Base-by-base conservation (phyloP, 1,284 basidiomycete species). In the Microbotryum silenes-acaulis region DNA sequence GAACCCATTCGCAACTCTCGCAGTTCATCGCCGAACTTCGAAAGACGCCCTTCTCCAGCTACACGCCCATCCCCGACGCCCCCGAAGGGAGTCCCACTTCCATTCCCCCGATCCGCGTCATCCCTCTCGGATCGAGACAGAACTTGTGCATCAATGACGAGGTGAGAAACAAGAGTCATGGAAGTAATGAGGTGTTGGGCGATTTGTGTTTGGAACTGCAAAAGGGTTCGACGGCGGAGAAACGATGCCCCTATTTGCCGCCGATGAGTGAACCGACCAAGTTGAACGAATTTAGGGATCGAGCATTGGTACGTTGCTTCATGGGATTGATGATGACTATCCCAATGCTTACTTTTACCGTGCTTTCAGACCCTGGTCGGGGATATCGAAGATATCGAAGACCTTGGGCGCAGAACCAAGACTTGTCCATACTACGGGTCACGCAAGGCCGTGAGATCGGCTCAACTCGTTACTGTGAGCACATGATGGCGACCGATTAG, bases 361-460 rank as follows among this genome's bases (percentile, higher is more conserved):
- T 31, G 9, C 55, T 14, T 42, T 9, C 59, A 91, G 90, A 87
- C 89, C 0, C 81, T 82, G 2, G 89, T 93, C 0, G 90, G 88
- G 73, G 93, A 97, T 68, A 97, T 98, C 8, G 94, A 97, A 74
- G 93, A 97, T 69, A 81, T 97, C 6, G 89, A 90, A 1, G 75
- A 76, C 12, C 78, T 86, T 5, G 93, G 94, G 76, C 72, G 79
- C 77, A 72, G 77, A 50, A 77, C 82, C 6, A 80, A 85, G 54
- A 85, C 84, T 2, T 98, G 96, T 73, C 91, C 93, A 0, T 98
- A 98, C 76, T 98, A 96, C 75, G 91, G 88, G 4, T 88, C 91
- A 6, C 79, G 94, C 52, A 79, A 82, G 57, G 91, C 91, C 10
- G 89, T 97, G 56, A 84, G 86, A 55, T 87, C 92, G 74, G 91